Conservation (phyloP, 805 yeast species). For the Lachancea thermotolerans region DNA sequence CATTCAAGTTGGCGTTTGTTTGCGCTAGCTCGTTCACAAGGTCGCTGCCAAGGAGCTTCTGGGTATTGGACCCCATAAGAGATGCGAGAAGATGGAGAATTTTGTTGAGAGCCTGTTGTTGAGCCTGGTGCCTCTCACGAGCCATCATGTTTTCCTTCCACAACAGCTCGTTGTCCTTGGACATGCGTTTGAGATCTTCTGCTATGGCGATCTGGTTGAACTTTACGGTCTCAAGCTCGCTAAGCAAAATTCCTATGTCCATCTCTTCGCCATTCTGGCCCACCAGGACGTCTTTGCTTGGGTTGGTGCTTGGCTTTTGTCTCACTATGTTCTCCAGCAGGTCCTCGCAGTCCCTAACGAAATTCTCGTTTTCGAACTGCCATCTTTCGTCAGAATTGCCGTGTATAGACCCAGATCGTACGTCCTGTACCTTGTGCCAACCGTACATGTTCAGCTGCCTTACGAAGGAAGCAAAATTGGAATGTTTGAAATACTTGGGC, state of each 20-base stretch:
- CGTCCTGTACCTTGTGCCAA: conserved; percentile 97
- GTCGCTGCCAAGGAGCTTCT: conserved; percentile 9
- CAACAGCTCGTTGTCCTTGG: conserved; percentile 79
- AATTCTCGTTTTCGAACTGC: conserved; percentile 83
- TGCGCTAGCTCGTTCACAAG: conserved; percentile 10
- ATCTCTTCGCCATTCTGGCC: conserved; percentile 12
- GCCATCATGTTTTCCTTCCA: conserved; percentile 87
- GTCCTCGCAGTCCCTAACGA: conserved; percentile 72
- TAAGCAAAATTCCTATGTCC: conserved; percentile 35
- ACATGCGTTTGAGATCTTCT: conserved; percentile 75
- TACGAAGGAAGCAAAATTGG: conserved; percentile 91
- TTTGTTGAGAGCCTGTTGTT: conserved; percentile 81
- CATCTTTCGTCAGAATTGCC: conserved; percentile 66
- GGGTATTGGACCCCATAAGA: conserved; percentile 30
- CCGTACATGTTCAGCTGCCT: conserved; percentile 98
- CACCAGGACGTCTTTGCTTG: conserved; percentile 16
- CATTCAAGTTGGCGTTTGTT: conserved; percentile 4
- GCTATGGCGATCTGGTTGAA: conserved; percentile 73
- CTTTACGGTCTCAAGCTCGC: conserved; percentile 70
- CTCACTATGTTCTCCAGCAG: conserved; percentile 79
- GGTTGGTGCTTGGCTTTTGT: conserved; percentile 41
- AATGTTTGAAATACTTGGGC: conserved; percentile 92
- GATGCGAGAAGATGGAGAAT: conserved; percentile 83
- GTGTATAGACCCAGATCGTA: conserved; percentile 64
- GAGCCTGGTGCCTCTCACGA: conserved; percentile 78